Evolutionary conservation across 2,329 filamentous ascomycete species (phyloP).

Genomic region (Talaromyces piceae): DNA sequence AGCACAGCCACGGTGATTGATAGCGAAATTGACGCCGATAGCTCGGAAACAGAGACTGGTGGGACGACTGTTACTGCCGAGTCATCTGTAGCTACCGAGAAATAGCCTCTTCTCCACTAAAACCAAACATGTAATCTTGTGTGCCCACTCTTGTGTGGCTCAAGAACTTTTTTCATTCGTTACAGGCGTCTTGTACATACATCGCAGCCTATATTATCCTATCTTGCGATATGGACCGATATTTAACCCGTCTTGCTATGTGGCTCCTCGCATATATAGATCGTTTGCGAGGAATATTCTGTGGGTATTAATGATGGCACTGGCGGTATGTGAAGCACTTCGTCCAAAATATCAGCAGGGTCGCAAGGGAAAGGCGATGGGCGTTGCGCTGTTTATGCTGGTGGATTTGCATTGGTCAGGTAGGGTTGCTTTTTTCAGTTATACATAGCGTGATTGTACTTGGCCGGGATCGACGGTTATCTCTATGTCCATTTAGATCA

Average conservation of each 20-base stretch:
- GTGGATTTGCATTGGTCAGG: conserved; percentile 1
- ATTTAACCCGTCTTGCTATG: neutral
- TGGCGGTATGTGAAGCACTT: conserved; percentile 1
- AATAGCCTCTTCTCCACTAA: neutral
- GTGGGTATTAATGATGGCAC: neutral
- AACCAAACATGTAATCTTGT: too few relatives aligned
- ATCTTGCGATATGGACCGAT: neutral
- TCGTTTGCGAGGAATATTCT: neutral
- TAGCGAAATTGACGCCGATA: conserved; percentile 6
- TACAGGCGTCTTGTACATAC: neutral
- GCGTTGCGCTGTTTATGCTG: neutral
- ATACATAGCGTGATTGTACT: too few relatives aligned
- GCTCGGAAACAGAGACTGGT: conserved; percentile 14
- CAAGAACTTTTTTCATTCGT: neutral
- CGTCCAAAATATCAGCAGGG: conserved; percentile 1
- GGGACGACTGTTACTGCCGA: conserved; percentile 13
- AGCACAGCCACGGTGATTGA: conserved; percentile 9
- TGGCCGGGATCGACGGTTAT: too few relatives aligned
- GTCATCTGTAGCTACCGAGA: neutral
- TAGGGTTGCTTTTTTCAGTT: too few relatives aligned
- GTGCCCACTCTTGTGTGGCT: neutral
- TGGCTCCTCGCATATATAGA: neutral
- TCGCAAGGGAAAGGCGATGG: neutral
- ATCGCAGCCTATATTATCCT: neutral
- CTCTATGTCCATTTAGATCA: too few relatives aligned